These are phyloP conservation scores for Leucoagaricus sp. DNA, from an alignment of 1,284 basidiomycete species.

Conservation along the genomic window DNA sequence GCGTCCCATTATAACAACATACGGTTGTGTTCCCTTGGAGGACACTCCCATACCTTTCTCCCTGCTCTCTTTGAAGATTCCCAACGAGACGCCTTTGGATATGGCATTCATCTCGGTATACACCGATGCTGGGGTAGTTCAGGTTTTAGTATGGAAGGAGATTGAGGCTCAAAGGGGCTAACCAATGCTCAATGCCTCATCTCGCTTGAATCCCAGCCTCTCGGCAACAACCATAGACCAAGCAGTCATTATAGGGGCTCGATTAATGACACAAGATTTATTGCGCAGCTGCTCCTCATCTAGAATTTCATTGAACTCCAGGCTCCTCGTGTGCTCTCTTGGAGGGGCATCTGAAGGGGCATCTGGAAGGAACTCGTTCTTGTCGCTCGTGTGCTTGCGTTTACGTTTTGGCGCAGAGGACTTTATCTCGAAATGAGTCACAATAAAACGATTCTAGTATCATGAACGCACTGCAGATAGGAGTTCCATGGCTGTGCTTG, in stretches of 20 bases:
- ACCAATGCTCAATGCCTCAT: slow-evolving; percentile 92
- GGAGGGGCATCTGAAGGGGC: slow-evolving; percentile 50
- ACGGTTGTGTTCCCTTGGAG: slow-evolving; percentile 79
- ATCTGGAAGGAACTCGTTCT: slow-evolving; percentile 64
- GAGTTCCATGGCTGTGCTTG: too few species aligned
- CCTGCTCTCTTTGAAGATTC: slow-evolving; percentile 63
- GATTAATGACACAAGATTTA: slow-evolving; percentile 77
- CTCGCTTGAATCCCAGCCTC: slow-evolving; percentile 79
- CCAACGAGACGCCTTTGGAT: slow-evolving; percentile 80
- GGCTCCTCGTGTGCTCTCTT: slow-evolving; percentile 48
- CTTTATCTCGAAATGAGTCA: slow-evolving; percentile 24
- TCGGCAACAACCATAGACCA: slow-evolving; percentile 91
- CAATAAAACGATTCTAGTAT: neutral
- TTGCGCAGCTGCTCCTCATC: slow-evolving; percentile 67
- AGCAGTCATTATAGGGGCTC: slow-evolving; percentile 92
- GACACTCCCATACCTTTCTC: slow-evolving; percentile 54
- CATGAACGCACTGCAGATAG: neutral
- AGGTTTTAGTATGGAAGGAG: neutral
- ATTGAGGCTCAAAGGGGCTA: slow-evolving; percentile 18
- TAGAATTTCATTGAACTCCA: slow-evolving; percentile 72
- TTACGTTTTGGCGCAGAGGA: slow-evolving; percentile 51
- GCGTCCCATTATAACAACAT: slow-evolving; percentile 88
- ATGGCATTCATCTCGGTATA: slow-evolving; percentile 93
- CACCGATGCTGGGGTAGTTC: slow-evolving; percentile 66
- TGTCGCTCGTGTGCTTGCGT: slow-evolving; percentile 50